Conservation (phyloP, 169 alveolate genomes). For the Cryptosporidium andersoni region DNA sequence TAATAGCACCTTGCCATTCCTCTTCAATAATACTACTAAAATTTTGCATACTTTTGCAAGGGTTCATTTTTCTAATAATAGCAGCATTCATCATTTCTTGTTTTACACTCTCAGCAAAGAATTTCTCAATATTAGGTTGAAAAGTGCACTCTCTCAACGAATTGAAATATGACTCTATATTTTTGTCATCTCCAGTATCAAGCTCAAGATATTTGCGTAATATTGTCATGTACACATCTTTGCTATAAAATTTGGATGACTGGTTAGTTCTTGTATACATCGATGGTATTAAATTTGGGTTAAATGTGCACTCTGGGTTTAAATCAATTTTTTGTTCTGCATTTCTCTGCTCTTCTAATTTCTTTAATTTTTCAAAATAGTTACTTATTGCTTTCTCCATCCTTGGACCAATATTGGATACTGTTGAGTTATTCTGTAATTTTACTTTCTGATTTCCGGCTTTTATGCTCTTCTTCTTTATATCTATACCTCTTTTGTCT, state of each 20-base stretch:
- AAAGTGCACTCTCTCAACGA: conserved; percentile 64
- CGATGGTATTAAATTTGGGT: conserved; percentile 30
- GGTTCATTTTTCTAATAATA: conserved; percentile 11
- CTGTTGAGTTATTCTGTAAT: neutral
- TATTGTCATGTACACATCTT: conserved; percentile 45
- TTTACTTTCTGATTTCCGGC: neutral
- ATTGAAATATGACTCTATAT: conserved; percentile 57
- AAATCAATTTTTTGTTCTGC: neutral
- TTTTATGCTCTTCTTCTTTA: neutral
- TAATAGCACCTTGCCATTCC: conserved; percentile 24
- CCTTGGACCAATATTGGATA: conserved; percentile 28
- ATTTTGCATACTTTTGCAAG: conserved; percentile 2
- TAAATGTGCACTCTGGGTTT: conserved; percentile 58
- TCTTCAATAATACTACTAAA: conserved; percentile 10
- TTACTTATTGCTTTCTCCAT: conserved; percentile 48
- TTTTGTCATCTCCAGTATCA: conserved; percentile 50
- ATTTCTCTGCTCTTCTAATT: neutral
- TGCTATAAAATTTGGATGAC: neutral
- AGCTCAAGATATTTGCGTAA: conserved; percentile 23
- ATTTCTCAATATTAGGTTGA: conserved; percentile 66
- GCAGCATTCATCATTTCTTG: neutral
- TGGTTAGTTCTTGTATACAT: conserved; percentile 3
- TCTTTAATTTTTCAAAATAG: conserved; percentile 6
- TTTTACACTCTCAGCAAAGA: neutral
- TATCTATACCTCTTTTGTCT: neutral